A percentile compares a stretch with the other conserved stretches of the same genome.
Conservation (phyloP, 768 basidiomycete species). For the Pleurotus tuber-regium region DNA sequence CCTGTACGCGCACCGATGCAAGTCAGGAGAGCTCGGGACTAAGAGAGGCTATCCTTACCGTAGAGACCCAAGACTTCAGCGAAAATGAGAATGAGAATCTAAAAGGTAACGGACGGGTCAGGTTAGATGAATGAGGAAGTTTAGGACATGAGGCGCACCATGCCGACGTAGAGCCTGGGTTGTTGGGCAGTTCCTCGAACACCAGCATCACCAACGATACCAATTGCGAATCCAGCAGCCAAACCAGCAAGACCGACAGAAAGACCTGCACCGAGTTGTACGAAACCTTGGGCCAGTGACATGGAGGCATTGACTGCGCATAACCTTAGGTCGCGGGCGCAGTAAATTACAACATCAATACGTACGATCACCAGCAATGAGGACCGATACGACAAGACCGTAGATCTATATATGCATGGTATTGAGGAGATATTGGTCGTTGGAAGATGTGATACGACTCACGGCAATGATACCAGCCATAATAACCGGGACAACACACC, state of each 20-base stretch:
- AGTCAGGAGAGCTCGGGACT: background rate
- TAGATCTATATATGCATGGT: constrained; percentile 61
- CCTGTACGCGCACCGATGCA: constrained; percentile 33
- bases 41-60: constrained; percentile 37
- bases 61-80: constrained; percentile 93
- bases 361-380: constrained; percentile 87
- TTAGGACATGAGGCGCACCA: no score
- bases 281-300: constrained; percentile 91
- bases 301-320: constrained; percentile 65
- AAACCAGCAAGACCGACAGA: constrained; percentile 93
- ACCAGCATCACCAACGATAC: constrained; percentile 98
- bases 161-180: constrained; percentile 90
- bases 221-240: constrained; percentile 96
- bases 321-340: background rate
- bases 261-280: constrained; percentile 92
- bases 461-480: constrained; percentile 99
- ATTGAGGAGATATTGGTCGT: background rate
- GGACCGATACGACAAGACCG: constrained; percentile 97
- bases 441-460: constrained; percentile 30
- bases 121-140: no score
- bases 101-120: background rate
- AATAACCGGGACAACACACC: constrained; percentile 94
- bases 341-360: constrained; percentile 19
- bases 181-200: constrained; percentile 98
- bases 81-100: constrained; percentile 98